Percentiles rank a stretch among this genome's conserved stretches.
phyloP scores from a whole-genome alignment of 306 rosid species.

The Vicia villosa region DNA sequence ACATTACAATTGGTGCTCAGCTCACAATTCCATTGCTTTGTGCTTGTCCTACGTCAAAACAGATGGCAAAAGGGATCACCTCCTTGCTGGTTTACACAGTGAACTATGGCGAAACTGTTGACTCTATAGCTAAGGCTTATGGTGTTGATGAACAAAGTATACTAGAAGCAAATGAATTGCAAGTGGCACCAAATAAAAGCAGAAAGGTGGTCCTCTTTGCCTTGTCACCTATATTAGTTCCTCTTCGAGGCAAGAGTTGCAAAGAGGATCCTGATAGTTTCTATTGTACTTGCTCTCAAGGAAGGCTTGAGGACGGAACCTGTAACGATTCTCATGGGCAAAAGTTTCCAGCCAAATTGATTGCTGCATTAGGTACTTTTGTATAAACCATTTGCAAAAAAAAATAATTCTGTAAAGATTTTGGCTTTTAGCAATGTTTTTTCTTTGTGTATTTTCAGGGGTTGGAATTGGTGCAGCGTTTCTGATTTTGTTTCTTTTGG shows the following conservation, averaged over 20 bases:
- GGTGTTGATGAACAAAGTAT: slow-evolving; percentile 45
- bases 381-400: no score
- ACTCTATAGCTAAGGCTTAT: slow-evolving; percentile 44
- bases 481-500: slow-evolving; percentile 39
- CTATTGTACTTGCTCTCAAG: slow-evolving; percentile 45
- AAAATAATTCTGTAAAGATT: no score
- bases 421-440: no score
- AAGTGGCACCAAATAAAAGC: background rate
- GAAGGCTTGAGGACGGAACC: slow-evolving; percentile 15
- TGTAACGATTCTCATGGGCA: slow-evolving; percentile 25
- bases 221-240: slow-evolving; percentile 46
- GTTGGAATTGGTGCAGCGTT: slow-evolving; percentile 46
- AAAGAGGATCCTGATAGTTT: slow-evolving; percentile 39
- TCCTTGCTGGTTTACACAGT: slow-evolving; percentile 43
- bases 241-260: slow-evolving; percentile 46
- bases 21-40: slow-evolving; percentile 48
- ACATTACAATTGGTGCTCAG: slow-evolving; percentile 40
- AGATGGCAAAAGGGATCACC: slow-evolving; percentile 40
- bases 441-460: slow-evolving; percentile 38
- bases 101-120: slow-evolving; percentile 26
- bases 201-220: slow-evolving; percentile 3
- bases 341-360: slow-evolving; percentile 36
- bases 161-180: slow-evolving; percentile 46
- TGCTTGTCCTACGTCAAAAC: slow-evolving; percentile 52
- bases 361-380: slow-evolving; percentile 37